Evolutionary conservation across 345 rosid species (phyloP), one percentile per base, ranked within the genome.

Genomic region (Bruguiera gymnorhiza): DNA sequence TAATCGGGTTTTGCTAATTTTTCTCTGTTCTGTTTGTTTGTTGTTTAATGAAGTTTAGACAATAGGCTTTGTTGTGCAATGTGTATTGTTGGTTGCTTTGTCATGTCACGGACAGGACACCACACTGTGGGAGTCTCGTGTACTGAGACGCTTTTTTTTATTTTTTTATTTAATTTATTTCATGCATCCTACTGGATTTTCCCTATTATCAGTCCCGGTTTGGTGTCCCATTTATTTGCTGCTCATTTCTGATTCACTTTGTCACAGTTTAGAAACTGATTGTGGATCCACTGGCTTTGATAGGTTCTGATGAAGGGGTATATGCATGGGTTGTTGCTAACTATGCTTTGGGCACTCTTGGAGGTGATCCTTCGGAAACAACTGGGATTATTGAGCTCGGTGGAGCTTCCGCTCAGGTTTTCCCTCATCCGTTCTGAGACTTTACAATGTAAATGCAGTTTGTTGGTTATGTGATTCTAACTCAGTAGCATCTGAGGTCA

Each of bases 291-390:
- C 13, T 50, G 26, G 29, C 30, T 24, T 29, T 74, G 9, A 56
- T 66, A 88, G 99, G 99, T n/a, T 91, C 99, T 70, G 99, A 95
- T 80, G 99, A 95, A 75, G 99, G 97, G 39, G 57, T 84, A 24
- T 95, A 91, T 73, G 99, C 99, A 77, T 95, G 99, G 99, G 85
- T 87, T 75, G 87, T 87, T 73, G 97, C 97, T 2, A 95, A 92
- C 65, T 83, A 87, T 62, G 99, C 97, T 3, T 83, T 84, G 20
- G 94, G 92, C 67, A 81, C 79, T 10, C 91, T 95, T 73, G 97
- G 97, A 73, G 88, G 89, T 60, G 85, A 92, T 78, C 90, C 99
- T 70, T 63, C 64, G 62, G 67, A 79, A 6, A 92, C 99, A 19
- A 88, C 90, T 4, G 99, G 97, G 75, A 91, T 95, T 73, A 81